Base-by-base conservation (phyloP, 257 asterid species). In the Penstemon eatonii region DNA sequence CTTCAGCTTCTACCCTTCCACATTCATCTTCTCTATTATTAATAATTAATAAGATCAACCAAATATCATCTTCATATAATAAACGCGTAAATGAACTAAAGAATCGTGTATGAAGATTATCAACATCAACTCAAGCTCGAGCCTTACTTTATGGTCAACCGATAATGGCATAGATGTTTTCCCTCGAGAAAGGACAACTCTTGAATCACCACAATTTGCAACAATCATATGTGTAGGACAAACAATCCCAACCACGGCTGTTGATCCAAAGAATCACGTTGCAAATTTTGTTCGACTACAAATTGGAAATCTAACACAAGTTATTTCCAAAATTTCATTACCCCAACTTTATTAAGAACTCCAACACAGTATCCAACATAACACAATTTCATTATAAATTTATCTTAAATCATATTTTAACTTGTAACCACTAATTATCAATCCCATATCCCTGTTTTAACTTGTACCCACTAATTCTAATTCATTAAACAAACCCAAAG, bases 1-100 rank as follows among this genome's bases (percentile, higher is more conserved):
- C 88, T 3, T 82, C 76, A 67, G 76, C 80, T 64, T 83, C 88
- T 69, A 83, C 80, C 77, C 85, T 75, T 7, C 67, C 79, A 40
- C 76, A 78, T 49, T 83, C 88, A 6, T 83, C 88, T 57, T 80
- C 88, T 67, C 88, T 67, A 56, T 78, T 78, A 25, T 25, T 25
- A 25, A 25, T 25, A 25, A 25, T 25, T 25, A 25, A 25, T 25
- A 25, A 25, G 33, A 2, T 1, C 33, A 25, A 25, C 2, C 2
- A 2, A 2, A 25, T 25, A 25, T 25, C 33, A 25, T 25, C 33
- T 1, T 25, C 33, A 25, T 25, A 25, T 25, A 25, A 25, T 25
- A 25, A 25, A 25, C 33, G 33, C 33, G 33, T 25, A 25, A 25
- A 25, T 25, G 2, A 25, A 25, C 33, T 25, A 25, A 25, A 25